Base-by-base conservation (phyloP, 768 basidiomycete genomes). In the Trametes cingulata region DNA sequence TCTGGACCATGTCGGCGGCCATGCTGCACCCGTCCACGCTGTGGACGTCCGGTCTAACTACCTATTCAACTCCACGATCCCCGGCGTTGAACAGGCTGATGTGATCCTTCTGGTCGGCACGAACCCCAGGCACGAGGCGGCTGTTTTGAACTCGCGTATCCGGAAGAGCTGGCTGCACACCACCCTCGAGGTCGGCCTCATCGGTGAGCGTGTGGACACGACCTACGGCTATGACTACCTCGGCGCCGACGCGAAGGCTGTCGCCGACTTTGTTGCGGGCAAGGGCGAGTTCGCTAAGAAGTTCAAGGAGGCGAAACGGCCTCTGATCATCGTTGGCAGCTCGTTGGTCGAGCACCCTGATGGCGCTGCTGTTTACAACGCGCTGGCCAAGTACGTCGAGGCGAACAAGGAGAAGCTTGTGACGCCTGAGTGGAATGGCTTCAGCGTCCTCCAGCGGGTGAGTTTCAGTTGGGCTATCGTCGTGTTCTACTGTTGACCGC, bases 71-170 rank as follows among this genome's bases (percentile, higher is more conserved):
- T 80, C 89, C 9, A 93, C 90, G 22, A 93, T 99, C 59, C 87
- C 93, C 25, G 91, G 91, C 22, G 81, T 96, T 25, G 97, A 97
- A 70, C 79, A 87, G 46, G 95, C 97, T 22, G 97, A 99, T 67
- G 92, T 77, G 19, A 92, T 99, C 65, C 85, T 98, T 8, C 84
- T 99, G 27, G 85, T 98, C 66, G 97, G 96, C 57, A 97, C 95
- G 42, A 97, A 98, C 76, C 96, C 96, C 10, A 82, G 97, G 19
- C 95, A 98, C 71, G 97, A 99, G 74, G 97, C 95, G 5, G 90
- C 97, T 20, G 95, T 98, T 56, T 80, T 98, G 65, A 99, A 98
- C 80, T 94, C 95, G 24, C 92, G 97, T 63, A 93, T 99, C 68
- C 85, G 97, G 67, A 95, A 94, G 80, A 89, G 86, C 67, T 99